Evolutionary conservation across 305 asterid species (phyloP).

Genomic region (Fraxinus dipetala): DNA sequence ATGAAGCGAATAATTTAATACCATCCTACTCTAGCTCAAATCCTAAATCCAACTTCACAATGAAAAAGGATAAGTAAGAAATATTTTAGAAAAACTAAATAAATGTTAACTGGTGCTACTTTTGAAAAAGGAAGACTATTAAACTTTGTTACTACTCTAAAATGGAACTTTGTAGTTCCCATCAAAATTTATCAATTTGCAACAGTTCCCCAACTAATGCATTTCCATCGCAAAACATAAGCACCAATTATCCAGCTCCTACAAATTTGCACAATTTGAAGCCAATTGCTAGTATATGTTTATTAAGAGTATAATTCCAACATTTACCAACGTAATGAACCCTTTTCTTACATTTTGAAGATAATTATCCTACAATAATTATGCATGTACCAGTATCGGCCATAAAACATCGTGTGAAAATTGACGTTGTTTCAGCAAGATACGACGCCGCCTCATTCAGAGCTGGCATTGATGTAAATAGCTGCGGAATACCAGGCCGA

Average conservation of each 20-base stretch:
- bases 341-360: not conserved
- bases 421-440: constrained; percentile 75
- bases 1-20: not conserved
- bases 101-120: not conserved
- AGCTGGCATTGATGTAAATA: constrained; percentile 22
- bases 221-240: not conserved
- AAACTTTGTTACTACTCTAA: not conserved
- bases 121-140: not conserved
- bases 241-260: not conserved
- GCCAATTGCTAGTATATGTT: not conserved
- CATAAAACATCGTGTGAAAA: constrained; percentile 75
- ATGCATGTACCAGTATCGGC: constrained; percentile 50
- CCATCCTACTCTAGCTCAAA: not conserved
- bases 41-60: not conserved
- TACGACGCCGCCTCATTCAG: constrained; percentile 80
- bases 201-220: not conserved
- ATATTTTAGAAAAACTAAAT: not conserved
- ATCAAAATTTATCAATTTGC: not conserved
- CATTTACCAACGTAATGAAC: not conserved
- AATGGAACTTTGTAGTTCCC: not conserved
- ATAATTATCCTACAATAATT: constrained; percentile 4
- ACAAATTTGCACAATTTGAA: not conserved
- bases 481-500: constrained; percentile 67
- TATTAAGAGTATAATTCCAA: not conserved
- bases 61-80: not conserved